Evolutionary conservation across 1,139 yeast genomes (phyloP).

Genomic region (Pichia sp.): DNA sequence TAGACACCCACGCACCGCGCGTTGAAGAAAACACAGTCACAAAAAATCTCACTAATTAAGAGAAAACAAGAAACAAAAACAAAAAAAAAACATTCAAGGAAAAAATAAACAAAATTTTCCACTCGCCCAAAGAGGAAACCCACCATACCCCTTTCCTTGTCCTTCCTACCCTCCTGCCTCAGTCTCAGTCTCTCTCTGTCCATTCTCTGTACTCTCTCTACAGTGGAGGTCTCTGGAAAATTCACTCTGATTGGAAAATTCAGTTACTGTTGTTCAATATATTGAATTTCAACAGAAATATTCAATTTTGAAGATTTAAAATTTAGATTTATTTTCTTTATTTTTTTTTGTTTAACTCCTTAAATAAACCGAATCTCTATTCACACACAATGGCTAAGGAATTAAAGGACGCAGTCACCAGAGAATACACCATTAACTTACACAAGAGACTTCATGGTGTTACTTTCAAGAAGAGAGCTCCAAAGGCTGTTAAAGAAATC

Average conservation of each 20-base stretch:
- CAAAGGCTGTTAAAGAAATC: conserved; percentile 98
- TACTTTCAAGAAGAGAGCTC: conserved; percentile 99
- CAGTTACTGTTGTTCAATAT: no score
- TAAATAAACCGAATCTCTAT: neutral
- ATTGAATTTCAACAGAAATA: no score
- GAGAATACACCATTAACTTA: conserved; percentile 99
- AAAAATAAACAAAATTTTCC: neutral
- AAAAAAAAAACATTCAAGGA: no score
- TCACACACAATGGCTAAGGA: conserved; percentile 51
- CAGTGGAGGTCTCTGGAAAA: neutral
- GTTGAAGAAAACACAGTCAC: conserved; percentile 1
- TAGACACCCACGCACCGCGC: conserved; percentile 2
- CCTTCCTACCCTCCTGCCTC: neutral
- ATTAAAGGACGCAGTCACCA: conserved; percentile 98
- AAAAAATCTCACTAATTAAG: neutral
- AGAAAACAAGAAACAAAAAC: no score
- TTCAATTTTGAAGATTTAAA: neutral
- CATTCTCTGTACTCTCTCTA: neutral
- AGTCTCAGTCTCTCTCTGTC: neutral
- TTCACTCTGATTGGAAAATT: neutral
- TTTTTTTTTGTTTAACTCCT: neutral
- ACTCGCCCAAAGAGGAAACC: neutral
- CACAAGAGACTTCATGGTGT: conserved; percentile 99
- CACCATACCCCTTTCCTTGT: neutral
- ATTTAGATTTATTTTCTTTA: neutral